These are phyloP conservation scores for Suzukiozyma palmioleophila DNA, from an alignment of 1,139 yeast genomes.

Conservation along the genomic window DNA sequence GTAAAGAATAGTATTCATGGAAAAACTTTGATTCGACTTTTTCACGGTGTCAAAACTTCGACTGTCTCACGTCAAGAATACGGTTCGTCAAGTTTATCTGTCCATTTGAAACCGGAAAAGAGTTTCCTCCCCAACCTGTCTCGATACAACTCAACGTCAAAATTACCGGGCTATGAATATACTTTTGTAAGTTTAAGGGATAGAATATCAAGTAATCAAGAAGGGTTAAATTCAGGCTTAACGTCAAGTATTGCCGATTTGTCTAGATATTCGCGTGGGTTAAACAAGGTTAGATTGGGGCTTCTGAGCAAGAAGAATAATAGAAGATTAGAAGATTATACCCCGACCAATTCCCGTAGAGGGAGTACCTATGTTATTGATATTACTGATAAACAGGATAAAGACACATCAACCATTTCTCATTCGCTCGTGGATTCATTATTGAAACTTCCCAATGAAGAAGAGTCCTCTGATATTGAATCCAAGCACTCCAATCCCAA, in stretches of 20 bases:
- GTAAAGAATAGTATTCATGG: conserved; percentile 33
- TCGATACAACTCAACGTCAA: background rate
- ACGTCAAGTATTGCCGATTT: conserved; percentile 15
- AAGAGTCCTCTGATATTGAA: conserved; percentile 7
- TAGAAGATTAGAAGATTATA: background rate
- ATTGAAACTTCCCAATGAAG: conserved; percentile 16
- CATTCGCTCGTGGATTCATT: conserved; percentile 18
- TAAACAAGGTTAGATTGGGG: conserved; percentile 35
- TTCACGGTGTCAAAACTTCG: conserved; percentile 21
- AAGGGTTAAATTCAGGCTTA: conserved; percentile 5
- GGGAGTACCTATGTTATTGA: background rate
- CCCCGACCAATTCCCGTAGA: background rate
- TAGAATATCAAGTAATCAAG: conserved; percentile 25
- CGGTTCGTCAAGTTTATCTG: background rate
- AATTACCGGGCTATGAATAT: conserved; percentile 13
- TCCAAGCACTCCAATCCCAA: conserved; percentile 5
- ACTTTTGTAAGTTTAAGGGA: conserved; percentile 36
- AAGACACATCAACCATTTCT: conserved; percentile 6
- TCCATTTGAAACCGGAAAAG: conserved; percentile 1
- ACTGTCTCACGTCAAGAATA: conserved; percentile 1
- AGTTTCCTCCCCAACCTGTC: background rate
- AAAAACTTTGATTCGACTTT: conserved; percentile 31
- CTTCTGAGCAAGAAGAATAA: conserved; percentile 17
- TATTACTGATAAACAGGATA: conserved; percentile 3
- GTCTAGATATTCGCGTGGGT: conserved; percentile 31